A percentile compares a stretch with the other conserved stretches of the same genome.
Evolutionary conservation across 2,329 filamentous ascomycete species (phyloP).

Genomic region (Arthrobotrys sinensis): DNA sequence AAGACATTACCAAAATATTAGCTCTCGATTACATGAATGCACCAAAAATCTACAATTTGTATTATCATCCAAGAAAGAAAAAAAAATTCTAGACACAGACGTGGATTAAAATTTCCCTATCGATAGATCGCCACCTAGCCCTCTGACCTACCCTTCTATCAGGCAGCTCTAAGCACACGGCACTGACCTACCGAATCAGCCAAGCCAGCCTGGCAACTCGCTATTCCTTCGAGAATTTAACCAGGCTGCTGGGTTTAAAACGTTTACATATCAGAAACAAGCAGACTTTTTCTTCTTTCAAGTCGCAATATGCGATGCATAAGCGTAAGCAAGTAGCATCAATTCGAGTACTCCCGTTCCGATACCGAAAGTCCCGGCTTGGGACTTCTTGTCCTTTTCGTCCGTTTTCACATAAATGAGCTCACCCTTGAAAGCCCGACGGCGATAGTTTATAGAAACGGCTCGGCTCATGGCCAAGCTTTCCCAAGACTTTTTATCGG

Average conservation of each 20-base stretch:
- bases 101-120: constrained; percentile 10
- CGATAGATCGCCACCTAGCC: constrained; percentile 36
- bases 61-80: too few species aligned
- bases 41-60: too few species aligned
- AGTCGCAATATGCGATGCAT: constrained; percentile 18
- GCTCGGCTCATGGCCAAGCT: constrained; percentile 40
- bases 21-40: too few species aligned
- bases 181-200: constrained; percentile 9
- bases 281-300: not conserved
- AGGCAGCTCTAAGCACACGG: constrained; percentile 24
- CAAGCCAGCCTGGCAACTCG: not conserved
- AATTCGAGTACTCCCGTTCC: not conserved
- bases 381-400: not conserved
- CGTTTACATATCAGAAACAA: not conserved
- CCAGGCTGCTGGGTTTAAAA: constrained; percentile 24
- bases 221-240: constrained; percentile 12
- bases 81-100: not conserved
- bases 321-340: not conserved
- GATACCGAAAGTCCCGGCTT: constrained; percentile 16
- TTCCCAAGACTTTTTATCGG: constrained; percentile 25
- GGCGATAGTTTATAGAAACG: constrained; percentile 4
- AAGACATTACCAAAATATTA: not conserved
- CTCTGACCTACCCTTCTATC: not conserved
- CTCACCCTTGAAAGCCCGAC: not conserved
- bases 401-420: constrained; percentile 12